A percentile compares a stretch with the other conserved stretches of the same genome.
Conservation (phyloP, 192 early-diverging fungal species). For the Oehlia diaphana region DNA sequence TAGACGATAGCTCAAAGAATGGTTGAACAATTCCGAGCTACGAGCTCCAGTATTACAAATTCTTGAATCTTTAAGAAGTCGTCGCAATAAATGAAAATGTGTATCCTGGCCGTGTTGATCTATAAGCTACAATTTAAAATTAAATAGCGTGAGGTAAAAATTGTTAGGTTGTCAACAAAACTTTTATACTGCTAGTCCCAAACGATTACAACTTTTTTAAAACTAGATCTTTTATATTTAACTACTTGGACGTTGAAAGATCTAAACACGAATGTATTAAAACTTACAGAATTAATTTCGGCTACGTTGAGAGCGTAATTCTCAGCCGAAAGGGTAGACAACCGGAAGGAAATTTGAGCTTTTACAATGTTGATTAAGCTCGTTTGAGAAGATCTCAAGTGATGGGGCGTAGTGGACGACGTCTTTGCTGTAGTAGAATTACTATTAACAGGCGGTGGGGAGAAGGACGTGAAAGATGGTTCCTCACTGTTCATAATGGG, state of each 20-base stretch:
- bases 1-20: constrained; percentile 43
- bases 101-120: constrained; percentile 53
- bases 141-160: not conserved
- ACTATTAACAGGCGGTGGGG: constrained; percentile 35
- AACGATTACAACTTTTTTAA: not conserved
- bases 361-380: constrained; percentile 57
- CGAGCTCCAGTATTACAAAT: constrained; percentile 26
- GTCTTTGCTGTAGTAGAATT: constrained; percentile 46
- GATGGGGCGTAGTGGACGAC: constrained; percentile 47
- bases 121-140: constrained; percentile 41
- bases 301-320: constrained; percentile 50
- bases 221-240: not conserved
- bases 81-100: constrained; percentile 50
- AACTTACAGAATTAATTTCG: constrained; percentile 53
- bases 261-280: not conserved
- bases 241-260: not conserved
- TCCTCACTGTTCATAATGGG: constrained; percentile 62
- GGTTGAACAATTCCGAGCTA: constrained; percentile 28
- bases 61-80: constrained; percentile 38
- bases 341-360: constrained; percentile 55
- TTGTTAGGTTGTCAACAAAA: no score
- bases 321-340: constrained; percentile 53
- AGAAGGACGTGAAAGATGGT: constrained; percentile 36
- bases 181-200: no score
- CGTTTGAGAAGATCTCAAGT: constrained; percentile 46